These are phyloP conservation scores for Solanum medicagineum DNA, from an alignment of 257 asterid genomes.

Conservation along the genomic window DNA sequence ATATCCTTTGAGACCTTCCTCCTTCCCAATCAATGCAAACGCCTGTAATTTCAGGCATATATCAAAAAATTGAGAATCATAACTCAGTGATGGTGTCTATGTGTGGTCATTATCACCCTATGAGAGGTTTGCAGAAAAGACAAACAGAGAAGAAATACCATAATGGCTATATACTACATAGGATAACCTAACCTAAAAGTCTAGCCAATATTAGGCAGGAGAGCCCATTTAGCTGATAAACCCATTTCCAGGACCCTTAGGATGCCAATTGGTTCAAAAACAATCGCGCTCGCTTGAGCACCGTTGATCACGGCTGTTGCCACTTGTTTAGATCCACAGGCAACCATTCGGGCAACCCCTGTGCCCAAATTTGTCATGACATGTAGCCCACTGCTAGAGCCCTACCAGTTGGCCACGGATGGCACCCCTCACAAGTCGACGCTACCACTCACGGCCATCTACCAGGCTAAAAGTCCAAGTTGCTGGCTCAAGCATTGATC, in stretches of 20 bases:
- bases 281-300: not conserved
- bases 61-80: not conserved
- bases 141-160: not conserved
- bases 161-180: not conserved
- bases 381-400: not conserved
- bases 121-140: not conserved
- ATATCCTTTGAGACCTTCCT: slow-evolving; percentile 88
- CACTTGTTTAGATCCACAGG: not conserved
- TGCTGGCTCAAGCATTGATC: not conserved
- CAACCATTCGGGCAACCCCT: not conserved
- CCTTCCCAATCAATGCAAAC: slow-evolving; percentile 59
- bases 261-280: not conserved
- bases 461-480: not conserved
- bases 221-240: not conserved
- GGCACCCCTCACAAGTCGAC: not conserved
- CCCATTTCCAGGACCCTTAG: not conserved
- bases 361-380: not conserved
- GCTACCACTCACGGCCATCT: not conserved
- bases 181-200: not conserved
- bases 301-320: not conserved
- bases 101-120: not conserved
- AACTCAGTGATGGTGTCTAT: not conserved
- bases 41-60: slow-evolving; percentile 31
- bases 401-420: not conserved
- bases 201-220: not conserved